These are phyloP conservation scores for Nakaseomyces glabratus DNA, from an alignment of 1,139 yeast species.

Conservation along the genomic window DNA sequence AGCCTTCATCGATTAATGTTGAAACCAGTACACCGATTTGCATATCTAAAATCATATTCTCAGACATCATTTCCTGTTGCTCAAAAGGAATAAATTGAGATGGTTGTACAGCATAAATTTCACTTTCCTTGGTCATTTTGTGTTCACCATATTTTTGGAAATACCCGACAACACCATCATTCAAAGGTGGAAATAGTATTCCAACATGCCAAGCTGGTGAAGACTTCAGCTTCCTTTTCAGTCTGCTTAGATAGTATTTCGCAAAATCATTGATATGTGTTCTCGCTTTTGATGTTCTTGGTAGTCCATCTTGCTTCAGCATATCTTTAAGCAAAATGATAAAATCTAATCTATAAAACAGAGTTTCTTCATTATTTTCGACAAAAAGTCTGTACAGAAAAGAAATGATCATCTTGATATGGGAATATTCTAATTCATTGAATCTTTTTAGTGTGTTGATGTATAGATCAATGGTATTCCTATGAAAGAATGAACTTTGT, in stretches of 20 bases:
- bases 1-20: conserved; percentile 28
- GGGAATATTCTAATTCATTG: conserved; percentile 51
- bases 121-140: conserved; percentile 9
- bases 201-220: conserved; percentile 59
- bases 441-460: conserved; percentile 40
- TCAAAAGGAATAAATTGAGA: conserved; percentile 21
- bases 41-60: conserved; percentile 18
- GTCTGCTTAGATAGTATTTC: conserved; percentile 55
- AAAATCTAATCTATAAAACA: conserved; percentile 67
- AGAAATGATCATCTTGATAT: conserved; percentile 55
- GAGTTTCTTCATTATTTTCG: conserved; percentile 49
- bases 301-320: conserved; percentile 33
- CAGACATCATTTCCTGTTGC: conserved; percentile 21
- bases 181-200: conserved; percentile 55
- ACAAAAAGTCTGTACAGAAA: conserved; percentile 70
- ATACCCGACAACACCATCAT: conserved; percentile 36
- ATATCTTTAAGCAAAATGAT: conserved; percentile 47
- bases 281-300: conserved; percentile 35
- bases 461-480: conserved; percentile 32
- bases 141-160: conserved; percentile 43
- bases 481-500: conserved; percentile 35
- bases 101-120: conserved; percentile 17
- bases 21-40: conserved; percentile 29
- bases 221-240: conserved; percentile 42
- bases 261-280: conserved; percentile 59